Evolutionary conservation across 2,329 filamentous ascomycete genomes (phyloP), one percentile per base, ranked within the genome.

Genomic region (Amesomyces nigricolor): DNA sequence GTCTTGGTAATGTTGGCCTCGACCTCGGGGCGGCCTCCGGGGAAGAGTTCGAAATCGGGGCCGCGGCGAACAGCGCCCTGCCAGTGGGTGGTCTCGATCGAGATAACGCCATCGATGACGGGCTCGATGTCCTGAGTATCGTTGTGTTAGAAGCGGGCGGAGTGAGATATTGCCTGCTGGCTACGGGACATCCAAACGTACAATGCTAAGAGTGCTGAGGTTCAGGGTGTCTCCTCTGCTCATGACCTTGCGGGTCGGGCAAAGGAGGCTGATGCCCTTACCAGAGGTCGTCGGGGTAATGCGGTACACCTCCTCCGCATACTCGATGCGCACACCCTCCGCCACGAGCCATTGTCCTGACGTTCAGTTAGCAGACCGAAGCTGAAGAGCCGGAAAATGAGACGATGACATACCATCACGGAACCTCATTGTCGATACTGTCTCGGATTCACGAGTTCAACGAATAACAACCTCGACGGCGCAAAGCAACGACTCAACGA

Each of bases 281-380:
- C 73, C 72, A 50, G 73, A 57, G 2, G 54, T 29, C 9, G 54
- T 76, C 47, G 75, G 68, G 4, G 72, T 75, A 50, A 79, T 71
- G 8, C 76, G 74, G 64, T 82, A 78, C 14, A 87, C 73, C 58
- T 87, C 82, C 68, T 87, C 83, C 35, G 83, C 85, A 62, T 86
- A 86, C 64, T 86, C 81, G 26, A 83, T 75, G 48, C 75, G 73
- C 66, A 83, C 77, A 58, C 77, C 79, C 68, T 83, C 78, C 54
- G 79, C 81, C 42, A 78, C 75, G 47, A 86, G 72, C 85, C 85
- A 87, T 57, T 61, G 58, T 48, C 58, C 58, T 60, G 14, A 10
- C 42, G 9, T 7, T 17, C 9, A 11, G 40, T 43, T 43, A 17
- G 39, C 29, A 26, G 22, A 5, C 22, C 22, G 22, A 26, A 26